Percentiles rank a stretch among this genome's conserved stretches.
Evolutionary conservation across 2,329 filamentous ascomycete genomes (phyloP).

Genomic region (Diplodia seriata): DNA sequence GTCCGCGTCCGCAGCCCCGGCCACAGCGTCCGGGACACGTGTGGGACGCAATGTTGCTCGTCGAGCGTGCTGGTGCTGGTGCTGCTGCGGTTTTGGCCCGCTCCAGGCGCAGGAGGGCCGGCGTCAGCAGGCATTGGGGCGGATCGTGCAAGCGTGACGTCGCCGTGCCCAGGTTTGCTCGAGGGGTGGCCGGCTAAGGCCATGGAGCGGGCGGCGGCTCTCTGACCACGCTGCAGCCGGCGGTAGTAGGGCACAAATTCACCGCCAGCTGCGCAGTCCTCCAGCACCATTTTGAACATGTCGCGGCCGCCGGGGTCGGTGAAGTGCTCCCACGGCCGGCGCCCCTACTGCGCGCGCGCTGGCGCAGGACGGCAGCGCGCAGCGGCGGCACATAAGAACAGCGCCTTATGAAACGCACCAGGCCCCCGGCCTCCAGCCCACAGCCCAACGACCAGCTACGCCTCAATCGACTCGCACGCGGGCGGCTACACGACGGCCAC

Average conservation of each 20-base stretch:
- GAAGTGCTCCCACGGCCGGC: neutral
- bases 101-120: neutral
- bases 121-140: conserved; percentile 22
- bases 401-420: conserved; percentile 27
- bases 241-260: conserved; percentile 14
- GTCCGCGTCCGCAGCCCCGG: too few relatives aligned
- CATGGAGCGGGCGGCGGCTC: neutral
- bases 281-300: neutral
- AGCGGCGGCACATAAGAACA: conserved; percentile 18
- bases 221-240: conserved; percentile 22
- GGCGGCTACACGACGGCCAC: conserved; percentile 27
- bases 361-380: conserved; percentile 4
- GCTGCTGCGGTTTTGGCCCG: conserved; percentile 21
- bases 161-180: neutral
- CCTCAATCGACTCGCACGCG: conserved; percentile 26
- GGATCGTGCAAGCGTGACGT: conserved; percentile 23
- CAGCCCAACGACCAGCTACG: conserved; percentile 23
- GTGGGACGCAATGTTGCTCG: neutral
- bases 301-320: conserved; percentile 2
- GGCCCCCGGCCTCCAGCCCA: neutral
- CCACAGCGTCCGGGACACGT: conserved; percentile 18
- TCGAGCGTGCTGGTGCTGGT: conserved; percentile 1
- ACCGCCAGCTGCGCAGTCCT: conserved; percentile 9
- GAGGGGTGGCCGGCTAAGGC: neutral
- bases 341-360: too few relatives aligned